These are phyloP conservation scores for Hymenoscyphus infarciens DNA, from an alignment of 2,329 filamentous ascomycete genomes.

Conservation along the genomic window DNA sequence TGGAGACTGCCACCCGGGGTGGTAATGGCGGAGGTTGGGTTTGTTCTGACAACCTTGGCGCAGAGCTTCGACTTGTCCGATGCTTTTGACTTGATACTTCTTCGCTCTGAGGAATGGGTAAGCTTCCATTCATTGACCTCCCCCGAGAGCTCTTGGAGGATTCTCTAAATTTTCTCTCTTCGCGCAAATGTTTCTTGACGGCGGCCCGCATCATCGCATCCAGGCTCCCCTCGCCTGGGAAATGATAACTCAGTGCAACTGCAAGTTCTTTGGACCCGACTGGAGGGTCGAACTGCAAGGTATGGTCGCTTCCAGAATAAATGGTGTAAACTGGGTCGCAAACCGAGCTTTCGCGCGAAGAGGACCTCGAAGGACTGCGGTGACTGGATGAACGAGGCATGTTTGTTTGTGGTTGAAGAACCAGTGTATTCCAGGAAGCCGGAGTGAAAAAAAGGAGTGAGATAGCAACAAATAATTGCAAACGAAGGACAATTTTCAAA, in stretches of 20 bases:
- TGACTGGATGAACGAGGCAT: conserved; percentile 4
- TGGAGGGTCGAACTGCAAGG: conserved; percentile 2
- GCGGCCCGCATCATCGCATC: conserved; percentile 9
- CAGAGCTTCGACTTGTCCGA: neutral
- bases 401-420: conserved; percentile 4
- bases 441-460: conserved; percentile 1
- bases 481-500: neutral
- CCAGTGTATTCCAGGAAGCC: neutral
- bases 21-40: neutral
- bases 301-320: conserved; percentile 1
- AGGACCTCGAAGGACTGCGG: neutral
- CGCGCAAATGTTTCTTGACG: neutral
- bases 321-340: neutral
- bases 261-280: conserved; percentile 8
- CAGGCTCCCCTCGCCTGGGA: conserved; percentile 3
- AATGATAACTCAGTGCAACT: conserved; percentile 10
- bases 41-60: neutral
- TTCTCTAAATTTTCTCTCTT: neutral
- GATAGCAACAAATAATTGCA: neutral
- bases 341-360: conserved; percentile 1
- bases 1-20: neutral
- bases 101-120: neutral
- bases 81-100: neutral
- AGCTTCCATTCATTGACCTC: neutral
- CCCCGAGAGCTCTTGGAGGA: neutral